These are phyloP conservation scores for Pseudogymnoascus sp. DNA, from an alignment of 2,329 filamentous ascomycete species.

Conservation along the genomic window DNA sequence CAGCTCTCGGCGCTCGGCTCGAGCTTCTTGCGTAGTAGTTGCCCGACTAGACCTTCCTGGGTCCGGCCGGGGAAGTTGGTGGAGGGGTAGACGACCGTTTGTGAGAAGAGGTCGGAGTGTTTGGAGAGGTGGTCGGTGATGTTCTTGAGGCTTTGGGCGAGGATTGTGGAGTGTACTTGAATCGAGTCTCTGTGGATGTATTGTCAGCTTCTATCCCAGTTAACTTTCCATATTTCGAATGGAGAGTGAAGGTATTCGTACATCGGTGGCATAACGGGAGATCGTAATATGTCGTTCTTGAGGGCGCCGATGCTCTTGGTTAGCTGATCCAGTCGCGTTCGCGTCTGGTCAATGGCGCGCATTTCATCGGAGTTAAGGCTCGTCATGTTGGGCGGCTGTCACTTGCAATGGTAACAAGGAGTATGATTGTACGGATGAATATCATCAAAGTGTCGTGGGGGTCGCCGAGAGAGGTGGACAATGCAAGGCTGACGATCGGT, in stretches of 20 bases:
- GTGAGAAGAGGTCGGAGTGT: conserved; percentile 58
- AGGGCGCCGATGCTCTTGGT: conserved; percentile 60
- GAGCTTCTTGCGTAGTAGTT: conserved; percentile 74
- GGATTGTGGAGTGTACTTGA: conserved; percentile 62
- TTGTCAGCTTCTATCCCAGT: conserved; percentile 10
- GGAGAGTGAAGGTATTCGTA: conserved; percentile 31
- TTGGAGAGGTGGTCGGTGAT: conserved; percentile 58
- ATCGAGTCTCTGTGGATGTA: conserved; percentile 51
- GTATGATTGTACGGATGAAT: neutral
- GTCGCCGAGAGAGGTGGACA: neutral
- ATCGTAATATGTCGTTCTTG: conserved; percentile 50
- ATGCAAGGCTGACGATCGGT: neutral
- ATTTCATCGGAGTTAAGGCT: conserved; percentile 41
- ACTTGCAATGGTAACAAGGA: neutral
- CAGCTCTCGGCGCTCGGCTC: conserved; percentile 70
- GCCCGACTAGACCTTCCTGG: conserved; percentile 56
- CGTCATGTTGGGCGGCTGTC: neutral
- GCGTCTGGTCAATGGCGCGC: conserved; percentile 62
- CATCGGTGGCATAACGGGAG: conserved; percentile 60
- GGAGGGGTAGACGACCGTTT: conserved; percentile 66
- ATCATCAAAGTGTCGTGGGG: neutral
- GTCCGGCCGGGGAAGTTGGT: conserved; percentile 66
- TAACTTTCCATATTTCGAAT: neutral
- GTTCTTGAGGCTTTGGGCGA: conserved; percentile 60
- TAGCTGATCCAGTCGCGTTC: conserved; percentile 60